These are phyloP conservation scores for Paraconiothyrium brasiliense DNA, from an alignment of 2,329 filamentous ascomycete genomes.

Conservation along the genomic window DNA sequence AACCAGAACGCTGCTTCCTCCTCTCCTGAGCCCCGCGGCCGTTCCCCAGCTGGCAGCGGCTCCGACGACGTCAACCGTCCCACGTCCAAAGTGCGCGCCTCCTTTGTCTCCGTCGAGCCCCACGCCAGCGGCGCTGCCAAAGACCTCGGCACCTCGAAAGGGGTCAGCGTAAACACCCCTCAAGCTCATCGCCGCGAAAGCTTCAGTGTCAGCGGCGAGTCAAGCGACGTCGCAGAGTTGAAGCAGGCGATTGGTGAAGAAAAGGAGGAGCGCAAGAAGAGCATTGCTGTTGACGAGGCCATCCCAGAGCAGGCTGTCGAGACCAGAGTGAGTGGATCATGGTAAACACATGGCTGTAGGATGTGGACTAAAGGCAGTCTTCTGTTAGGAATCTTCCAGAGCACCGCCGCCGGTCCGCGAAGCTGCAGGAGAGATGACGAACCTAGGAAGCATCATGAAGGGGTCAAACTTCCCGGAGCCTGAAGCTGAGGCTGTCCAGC, in stretches of 20 bases:
- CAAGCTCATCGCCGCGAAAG: conserved; percentile 50
- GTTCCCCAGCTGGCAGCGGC: conserved; percentile 52
- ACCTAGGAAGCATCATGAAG: conserved; percentile 48
- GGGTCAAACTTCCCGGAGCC: conserved; percentile 47
- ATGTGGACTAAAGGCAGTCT: neutral
- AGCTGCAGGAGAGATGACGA: conserved; percentile 39
- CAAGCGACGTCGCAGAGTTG: conserved; percentile 47
- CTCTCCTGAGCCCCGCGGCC: conserved; percentile 55
- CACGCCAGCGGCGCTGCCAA: conserved; percentile 23
- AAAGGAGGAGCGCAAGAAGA: conserved; percentile 50
- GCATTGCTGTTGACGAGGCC: conserved; percentile 46
- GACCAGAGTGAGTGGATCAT: conserved; percentile 31
- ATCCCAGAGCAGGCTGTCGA: conserved; percentile 56
- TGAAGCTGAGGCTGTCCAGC: conserved; percentile 18
- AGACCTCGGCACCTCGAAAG: conserved; percentile 38
- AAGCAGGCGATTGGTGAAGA: conserved; percentile 54
- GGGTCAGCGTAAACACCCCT: conserved; percentile 40
- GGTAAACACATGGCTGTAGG: neutral
- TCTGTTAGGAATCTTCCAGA: conserved; percentile 39
- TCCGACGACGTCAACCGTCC: conserved; percentile 46
- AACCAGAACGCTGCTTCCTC: conserved; percentile 47
- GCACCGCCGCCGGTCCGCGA: conserved; percentile 44
- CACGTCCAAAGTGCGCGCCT: conserved; percentile 57
- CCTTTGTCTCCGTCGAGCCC: conserved; percentile 58
- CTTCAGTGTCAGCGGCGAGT: conserved; percentile 53